Conservation (phyloP, 1,284 basidiomycete genomes). For the Taiwanofungus camphoratus region DNA sequence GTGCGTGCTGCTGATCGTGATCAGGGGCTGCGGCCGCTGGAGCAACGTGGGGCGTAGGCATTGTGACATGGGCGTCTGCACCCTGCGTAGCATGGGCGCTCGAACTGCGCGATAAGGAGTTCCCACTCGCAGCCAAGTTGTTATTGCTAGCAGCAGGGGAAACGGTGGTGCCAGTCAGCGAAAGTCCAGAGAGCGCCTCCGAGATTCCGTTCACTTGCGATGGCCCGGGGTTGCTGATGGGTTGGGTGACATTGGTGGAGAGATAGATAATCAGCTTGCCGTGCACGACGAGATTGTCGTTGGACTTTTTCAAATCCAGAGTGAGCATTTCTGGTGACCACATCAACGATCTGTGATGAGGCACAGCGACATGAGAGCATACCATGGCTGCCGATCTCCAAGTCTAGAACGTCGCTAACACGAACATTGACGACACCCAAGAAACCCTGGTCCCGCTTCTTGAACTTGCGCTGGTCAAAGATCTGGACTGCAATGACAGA, state of each 20-base stretch:
- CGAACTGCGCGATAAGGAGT: slow-evolving; percentile 28
- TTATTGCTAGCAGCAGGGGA: slow-evolving; percentile 31
- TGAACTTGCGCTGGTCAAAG: slow-evolving; percentile 98
- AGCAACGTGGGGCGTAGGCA: slow-evolving; percentile 34
- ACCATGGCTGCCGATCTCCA: slow-evolving; percentile 79
- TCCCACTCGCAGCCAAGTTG: slow-evolving; percentile 27
- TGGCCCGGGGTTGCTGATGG: slow-evolving; percentile 45
- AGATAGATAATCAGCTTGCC: slow-evolving; percentile 83
- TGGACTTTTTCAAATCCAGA: slow-evolving; percentile 80
- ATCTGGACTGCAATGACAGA: slow-evolving; percentile 95
- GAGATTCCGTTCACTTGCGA: slow-evolving; percentile 31
- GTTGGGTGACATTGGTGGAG: slow-evolving; percentile 55
- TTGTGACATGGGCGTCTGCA: slow-evolving; percentile 25
- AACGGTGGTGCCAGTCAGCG: slow-evolving; percentile 25
- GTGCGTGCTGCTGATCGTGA: too few species aligned
- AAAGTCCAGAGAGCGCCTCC: slow-evolving; percentile 27
- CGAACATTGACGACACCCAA: slow-evolving; percentile 89
- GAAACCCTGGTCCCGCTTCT: slow-evolving; percentile 92
- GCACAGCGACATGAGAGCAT: slow-evolving; percentile 22
- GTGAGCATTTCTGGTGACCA: slow-evolving; percentile 63
- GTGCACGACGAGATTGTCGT: slow-evolving; percentile 82
- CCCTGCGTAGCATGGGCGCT: slow-evolving; percentile 27
- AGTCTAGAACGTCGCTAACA: slow-evolving; percentile 75
- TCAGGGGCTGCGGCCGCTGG: slow-evolving; percentile 25
- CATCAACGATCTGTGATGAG: neutral